Base-by-base conservation (phyloP, 169 alveolate species). In the Cryptosporidium tyzzeri region DNA sequence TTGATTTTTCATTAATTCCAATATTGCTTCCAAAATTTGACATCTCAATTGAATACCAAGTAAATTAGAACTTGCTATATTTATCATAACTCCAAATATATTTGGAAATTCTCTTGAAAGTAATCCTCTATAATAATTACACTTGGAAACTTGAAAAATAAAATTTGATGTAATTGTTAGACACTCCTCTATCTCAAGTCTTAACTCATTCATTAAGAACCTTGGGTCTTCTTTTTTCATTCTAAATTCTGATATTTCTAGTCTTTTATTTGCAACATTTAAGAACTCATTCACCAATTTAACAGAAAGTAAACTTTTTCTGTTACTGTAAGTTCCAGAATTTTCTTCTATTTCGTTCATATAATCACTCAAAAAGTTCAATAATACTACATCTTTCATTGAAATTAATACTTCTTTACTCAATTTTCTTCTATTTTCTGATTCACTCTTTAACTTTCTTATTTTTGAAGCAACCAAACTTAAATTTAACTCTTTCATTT, bases 21-120 rank as follows among this genome's bases (percentile, higher is more conserved):
- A 16, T 16, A 70, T 35, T 10, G 86, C 86, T 41, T 73, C 29
- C 33, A 73, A 41, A 39, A 73, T n/a, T 55, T 39, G 51, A 37
- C 86, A 73, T 41, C 86, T 73, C 51, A 55, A 31, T 26, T 73
- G 26, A 23, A 31, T 53, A 3, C 31, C 86, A 5, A 73, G 26
- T 41, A 73, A 73, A 33, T 37, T 44, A 3, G 86, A 73, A 41
- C 86, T 35, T 73, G 86, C 86, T 48, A 73, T 53, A 55, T 21
- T 33, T 12, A 73, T 26, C 55, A 73, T 16, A 55, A 53, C 44
- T n/a, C 45, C 55, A 16, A 73, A 55, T 33, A 73, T 73, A 29
- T 58, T 39, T 3, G 86, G 86, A 14, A 73, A 73, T 37, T 73
- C 86, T 35, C 39, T 73, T 23, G 59, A 51, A 33, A 73, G 18